phyloP scores from a whole-genome alignment of 805 yeast genomes.

The Spencermartinsiella europaea region DNA sequence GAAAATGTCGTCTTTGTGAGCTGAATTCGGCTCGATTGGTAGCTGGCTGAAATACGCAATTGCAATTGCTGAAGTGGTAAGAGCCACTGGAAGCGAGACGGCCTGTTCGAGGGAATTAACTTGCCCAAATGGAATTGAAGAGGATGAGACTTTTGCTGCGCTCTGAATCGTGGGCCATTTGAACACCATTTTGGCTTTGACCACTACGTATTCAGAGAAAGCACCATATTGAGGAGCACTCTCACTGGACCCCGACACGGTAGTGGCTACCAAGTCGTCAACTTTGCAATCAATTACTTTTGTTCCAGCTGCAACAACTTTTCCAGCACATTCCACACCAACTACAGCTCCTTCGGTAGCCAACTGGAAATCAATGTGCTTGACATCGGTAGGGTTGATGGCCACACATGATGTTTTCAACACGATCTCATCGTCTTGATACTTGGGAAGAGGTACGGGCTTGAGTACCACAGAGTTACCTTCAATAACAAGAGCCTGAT shows the following conservation, averaged over 20 bases:
- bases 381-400: conserved; percentile 69
- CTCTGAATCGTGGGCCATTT: conserved; percentile 24
- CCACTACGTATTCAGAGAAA: conserved; percentile 50
- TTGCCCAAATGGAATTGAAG: conserved; percentile 34
- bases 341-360: conserved; percentile 40
- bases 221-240: conserved; percentile 45
- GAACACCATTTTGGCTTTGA: conserved; percentile 31
- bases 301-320: conserved; percentile 48
- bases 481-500: conserved; percentile 9
- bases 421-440: conserved; percentile 35
- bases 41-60: conserved; percentile 27
- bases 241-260: conserved; percentile 48
- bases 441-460: conserved; percentile 5
- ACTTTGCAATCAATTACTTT: conserved; percentile 35
- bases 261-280: conserved; percentile 54
- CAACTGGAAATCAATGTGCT: conserved; percentile 40
- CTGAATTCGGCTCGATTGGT: conserved; percentile 29
- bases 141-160: conserved; percentile 19
- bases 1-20: conserved; percentile 10
- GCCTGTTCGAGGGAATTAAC: conserved; percentile 57
- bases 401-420: conserved; percentile 52
- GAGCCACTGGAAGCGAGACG: conserved; percentile 51
- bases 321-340: conserved; percentile 63
- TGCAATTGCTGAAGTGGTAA: conserved; percentile 45
- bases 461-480: conserved; percentile 7